Conservation (phyloP, 495 filamentous ascomycete species). For the Xylaria curta region DNA sequence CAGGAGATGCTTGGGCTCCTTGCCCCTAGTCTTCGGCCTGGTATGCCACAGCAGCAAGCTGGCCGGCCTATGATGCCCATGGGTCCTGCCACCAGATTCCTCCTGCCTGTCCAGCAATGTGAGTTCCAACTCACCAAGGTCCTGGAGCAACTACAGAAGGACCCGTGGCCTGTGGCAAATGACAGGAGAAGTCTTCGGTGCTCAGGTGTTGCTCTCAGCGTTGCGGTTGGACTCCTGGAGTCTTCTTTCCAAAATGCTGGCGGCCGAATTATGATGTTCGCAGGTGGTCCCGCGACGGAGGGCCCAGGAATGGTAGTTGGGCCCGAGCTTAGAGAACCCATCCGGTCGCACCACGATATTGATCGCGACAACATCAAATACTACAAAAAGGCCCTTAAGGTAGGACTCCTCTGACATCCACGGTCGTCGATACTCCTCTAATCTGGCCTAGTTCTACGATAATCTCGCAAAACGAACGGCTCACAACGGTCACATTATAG, state of each 20-base stretch:
- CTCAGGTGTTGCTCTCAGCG: slow-evolving; percentile 94
- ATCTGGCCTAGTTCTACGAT: slow-evolving; percentile 83
- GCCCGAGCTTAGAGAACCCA: slow-evolving; percentile 95
- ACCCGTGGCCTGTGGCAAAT: slow-evolving; percentile 97
- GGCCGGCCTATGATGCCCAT: slow-evolving; percentile 75
- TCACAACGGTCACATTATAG: slow-evolving; percentile 96
- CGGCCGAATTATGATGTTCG: slow-evolving; percentile 95
- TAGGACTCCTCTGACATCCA: slow-evolving; percentile 42
- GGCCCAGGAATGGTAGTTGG: slow-evolving; percentile 97
- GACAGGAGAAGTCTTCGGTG: slow-evolving; percentile 92
- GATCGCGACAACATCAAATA: slow-evolving; percentile 99
- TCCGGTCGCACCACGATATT: slow-evolving; percentile 98
- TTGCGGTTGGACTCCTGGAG: slow-evolving; percentile 91
- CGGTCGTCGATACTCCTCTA: slow-evolving; percentile 31
- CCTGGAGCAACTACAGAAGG: slow-evolving; percentile 94
- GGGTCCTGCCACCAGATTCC: slow-evolving; percentile 86
- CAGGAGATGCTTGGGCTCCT: slow-evolving; percentile 96
- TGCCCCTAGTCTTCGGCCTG: slow-evolving; percentile 72
- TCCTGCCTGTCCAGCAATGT: slow-evolving; percentile 92
- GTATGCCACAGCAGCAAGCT: slow-evolving; percentile 72
- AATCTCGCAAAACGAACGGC: slow-evolving; percentile 93
- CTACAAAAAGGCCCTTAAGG: slow-evolving; percentile 98
- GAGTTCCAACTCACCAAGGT: slow-evolving; percentile 98
- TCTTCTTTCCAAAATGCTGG: slow-evolving; percentile 95
- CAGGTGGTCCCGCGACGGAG: slow-evolving; percentile 93